Evolutionary conservation across 192 early-diverging fungal genomes (phyloP).

Genomic region (Umbelopsis vinacea): DNA sequence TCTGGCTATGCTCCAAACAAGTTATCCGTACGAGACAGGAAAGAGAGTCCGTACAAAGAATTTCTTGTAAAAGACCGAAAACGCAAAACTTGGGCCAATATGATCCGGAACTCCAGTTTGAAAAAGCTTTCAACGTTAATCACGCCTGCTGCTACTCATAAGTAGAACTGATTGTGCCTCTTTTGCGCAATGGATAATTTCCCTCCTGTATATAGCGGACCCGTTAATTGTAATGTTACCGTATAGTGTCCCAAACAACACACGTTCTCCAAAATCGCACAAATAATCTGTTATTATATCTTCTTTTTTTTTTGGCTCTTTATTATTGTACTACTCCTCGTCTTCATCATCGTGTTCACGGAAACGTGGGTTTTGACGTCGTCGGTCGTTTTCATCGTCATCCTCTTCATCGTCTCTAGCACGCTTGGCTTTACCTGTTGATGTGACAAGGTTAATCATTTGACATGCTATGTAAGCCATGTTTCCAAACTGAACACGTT

Average conservation of each 20-base stretch:
- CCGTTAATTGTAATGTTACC: background rate
- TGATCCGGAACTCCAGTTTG: constrained; percentile 18
- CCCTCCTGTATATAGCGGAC: background rate
- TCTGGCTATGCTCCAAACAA: background rate
- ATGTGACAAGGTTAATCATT: background rate
- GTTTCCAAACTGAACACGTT: background rate
- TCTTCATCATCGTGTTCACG: constrained; percentile 50
- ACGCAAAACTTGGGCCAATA: constrained; percentile 15
- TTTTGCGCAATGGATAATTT: background rate
- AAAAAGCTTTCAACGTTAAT: constrained; percentile 19
- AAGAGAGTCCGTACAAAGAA: constrained; percentile 20
- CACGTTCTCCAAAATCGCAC: background rate
- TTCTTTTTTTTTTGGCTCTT: background rate
- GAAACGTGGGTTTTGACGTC: constrained; percentile 51
- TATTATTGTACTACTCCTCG: constrained; percentile 30
- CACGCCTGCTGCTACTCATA: background rate
- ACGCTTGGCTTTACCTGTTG: constrained; percentile 31
- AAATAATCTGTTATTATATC: background rate
- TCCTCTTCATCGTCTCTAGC: constrained; percentile 45
- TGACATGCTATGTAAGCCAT: background rate
- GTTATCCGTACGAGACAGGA: background rate
- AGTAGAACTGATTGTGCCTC: background rate
- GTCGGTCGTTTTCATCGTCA: constrained; percentile 39
- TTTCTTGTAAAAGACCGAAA: constrained; percentile 7
- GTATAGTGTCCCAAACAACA: too few species aligned